Base-by-base conservation (phyloP, 140 eudicot species). In the Anethum foeniculum region DNA sequence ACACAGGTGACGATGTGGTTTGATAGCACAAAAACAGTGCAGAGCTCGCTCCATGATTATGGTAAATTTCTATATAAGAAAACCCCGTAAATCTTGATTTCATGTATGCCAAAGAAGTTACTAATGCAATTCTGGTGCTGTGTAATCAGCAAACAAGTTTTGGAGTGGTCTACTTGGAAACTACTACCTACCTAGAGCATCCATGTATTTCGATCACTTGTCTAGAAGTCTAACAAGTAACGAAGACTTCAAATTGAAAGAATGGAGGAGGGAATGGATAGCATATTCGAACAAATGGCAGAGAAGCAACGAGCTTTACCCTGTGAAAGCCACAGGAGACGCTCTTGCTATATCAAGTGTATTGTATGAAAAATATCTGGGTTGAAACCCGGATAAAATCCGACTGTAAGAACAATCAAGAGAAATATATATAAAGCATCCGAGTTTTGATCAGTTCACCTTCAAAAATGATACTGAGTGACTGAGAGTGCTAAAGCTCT, bases 1-100 rank as follows among this genome's bases (percentile, higher is more conserved):
- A 95, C 99, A 34, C 99, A 92, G 86, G 90, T 95, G 72, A 92
- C 97, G 44, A 95, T 92, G 97, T 92, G 97, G 97, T 92, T 81
- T 28, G 97, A 94, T 80, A 90, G 82, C 49, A 91, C 97, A 44
- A 82, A 86, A 79, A 68, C 88, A 2, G 83, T 76, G 30, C 99
- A 94, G 47, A 94, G 99, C 91, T 80, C 87, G 78, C 97, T 94
- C 82, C 97, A 92, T 83, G 99, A 95, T 86, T 95, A 95, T 79
- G 99, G 99, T 92, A 86, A 79, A 46, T 49, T 21, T 65, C 43
- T 69, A 11, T 44, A 19, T 14, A 0, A 43, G 44, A n/a, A 67
- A 41, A 32, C 28, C 44, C 23, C 6, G 38, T 76, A 19, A 13
- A 15, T 25, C 79, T 15, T 11, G 1, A 77, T 73, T 74, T 48